Evolutionary conservation across 148 eudicot genomes (phyloP), one percentile per base, ranked within the genome.

Genomic region (Dianthus caryophyllus): DNA sequence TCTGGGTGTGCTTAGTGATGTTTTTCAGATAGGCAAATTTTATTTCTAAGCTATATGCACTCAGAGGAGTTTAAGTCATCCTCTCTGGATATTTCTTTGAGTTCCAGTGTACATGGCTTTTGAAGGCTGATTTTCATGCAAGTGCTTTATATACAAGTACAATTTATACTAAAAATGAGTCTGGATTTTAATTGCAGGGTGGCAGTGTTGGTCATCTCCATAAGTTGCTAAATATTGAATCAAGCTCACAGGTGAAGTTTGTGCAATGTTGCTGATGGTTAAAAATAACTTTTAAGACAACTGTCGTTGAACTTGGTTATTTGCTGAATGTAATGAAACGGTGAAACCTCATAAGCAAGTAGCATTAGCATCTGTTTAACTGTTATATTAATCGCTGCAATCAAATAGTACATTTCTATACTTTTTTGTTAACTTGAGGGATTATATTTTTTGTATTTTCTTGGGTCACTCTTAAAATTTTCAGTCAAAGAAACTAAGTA

Each of bases 201-300:
- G 99, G 99, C 46, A 84, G 84, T 76, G 99, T 94, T 65, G 97
- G 89, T 52, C 97, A 94, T 88, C 83, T 94, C 71, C 99, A 90
- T 77, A 90, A 86, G 74, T 74, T 94, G 55, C 86, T 94, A 46
- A 65, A 82, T 59, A 87, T 94, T 33, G 97, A 76, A 49, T 94
- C 97, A 65, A 94, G 98, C 71, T 83, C 99, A 51, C 99, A 94
- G 99, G 99, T 94, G 81, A 79, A 67, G 81, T 79, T 71, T 75
- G 53, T 16, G 38, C 11, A 15, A 44, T 68, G 4, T 14, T 3
- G 9, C 62, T 52, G 24, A 51, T 61, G 60, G 1, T 0, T 18
- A 26, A 3, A 33, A 7, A 48, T n/a, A 33, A 49, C 24, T 22
- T 61, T 33, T 21, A 20, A 49, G 11, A 61, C 46, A 33, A 31